These are phyloP conservation scores for Xylariaceae sp. DNA, from an alignment of 2,329 filamentous ascomycete genomes.

Conservation along the genomic window DNA sequence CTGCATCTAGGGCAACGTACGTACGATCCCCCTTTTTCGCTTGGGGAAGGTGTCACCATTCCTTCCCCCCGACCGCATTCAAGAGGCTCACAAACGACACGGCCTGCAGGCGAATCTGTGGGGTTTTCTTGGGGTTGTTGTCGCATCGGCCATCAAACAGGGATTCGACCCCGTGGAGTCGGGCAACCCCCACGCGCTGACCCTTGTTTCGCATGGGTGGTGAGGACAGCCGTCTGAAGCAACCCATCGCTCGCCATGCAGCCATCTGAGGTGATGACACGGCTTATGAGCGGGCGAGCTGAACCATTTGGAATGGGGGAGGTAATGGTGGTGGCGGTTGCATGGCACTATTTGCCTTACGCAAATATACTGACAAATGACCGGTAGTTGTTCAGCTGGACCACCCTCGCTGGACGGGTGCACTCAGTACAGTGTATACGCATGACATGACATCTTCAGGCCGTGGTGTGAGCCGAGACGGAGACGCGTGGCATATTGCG, in stretches of 20 bases:
- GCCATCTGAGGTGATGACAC: too few species aligned
- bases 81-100: not conserved
- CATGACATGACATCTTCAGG: too few species aligned
- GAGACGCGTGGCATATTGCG: slow-evolving; percentile 5
- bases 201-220: too few species aligned
- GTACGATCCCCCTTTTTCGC: slow-evolving; percentile 3
- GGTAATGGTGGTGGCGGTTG: too few species aligned
- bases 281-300: too few species aligned
- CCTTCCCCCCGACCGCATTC: not conserved
- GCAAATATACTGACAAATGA: too few species aligned
- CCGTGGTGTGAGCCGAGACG: not conserved
- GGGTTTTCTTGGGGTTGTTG: not conserved
- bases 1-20: slow-evolving; percentile 5
- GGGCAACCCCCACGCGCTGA: slow-evolving; percentile 14
- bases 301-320: too few species aligned
- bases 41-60: slow-evolving; percentile 2
- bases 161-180: slow-evolving; percentile 22
- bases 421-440: too few species aligned
- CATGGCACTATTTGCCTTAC: too few species aligned
- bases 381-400: too few species aligned
- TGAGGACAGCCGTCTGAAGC: not conserved
- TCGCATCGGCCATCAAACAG: slow-evolving; percentile 17
- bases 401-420: too few species aligned
- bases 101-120: not conserved
- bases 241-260: not conserved